Conservation (phyloP, 805 yeast species). For the Starmerella floris region DNA sequence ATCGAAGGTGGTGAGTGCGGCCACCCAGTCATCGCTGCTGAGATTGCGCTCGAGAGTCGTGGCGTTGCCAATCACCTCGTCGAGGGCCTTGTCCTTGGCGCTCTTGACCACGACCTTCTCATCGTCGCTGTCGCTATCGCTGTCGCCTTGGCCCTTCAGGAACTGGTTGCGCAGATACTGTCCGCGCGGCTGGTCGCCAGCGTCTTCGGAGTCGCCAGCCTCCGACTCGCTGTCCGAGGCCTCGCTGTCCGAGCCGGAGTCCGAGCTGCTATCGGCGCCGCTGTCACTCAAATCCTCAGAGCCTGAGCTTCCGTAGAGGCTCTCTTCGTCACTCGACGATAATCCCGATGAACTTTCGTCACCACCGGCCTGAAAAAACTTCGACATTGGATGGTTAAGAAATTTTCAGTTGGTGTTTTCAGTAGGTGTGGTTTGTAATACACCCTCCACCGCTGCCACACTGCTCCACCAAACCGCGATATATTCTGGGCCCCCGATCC, state of each 20-base stretch:
- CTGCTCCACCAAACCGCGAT: too few relatives aligned
- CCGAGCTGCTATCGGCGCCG: slow-evolving; percentile 25
- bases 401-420: slow-evolving; percentile 13
- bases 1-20: slow-evolving; percentile 62
- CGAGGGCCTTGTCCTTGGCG: slow-evolving; percentile 83
- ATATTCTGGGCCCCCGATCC: too few relatives aligned
- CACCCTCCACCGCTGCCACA: too few relatives aligned
- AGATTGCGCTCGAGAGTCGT: slow-evolving; percentile 51
- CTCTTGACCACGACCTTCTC: slow-evolving; percentile 79
- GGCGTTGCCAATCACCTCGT: slow-evolving; percentile 61
- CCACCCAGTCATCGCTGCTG: slow-evolving; percentile 65
- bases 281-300: slow-evolving; percentile 32
- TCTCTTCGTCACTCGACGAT: slow-evolving; percentile 50
- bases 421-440: not conserved
- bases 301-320: slow-evolving; percentile 33
- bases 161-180: slow-evolving; percentile 26
- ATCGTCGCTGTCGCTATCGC: slow-evolving; percentile 47
- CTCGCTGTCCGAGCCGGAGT: slow-evolving; percentile 31
- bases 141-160: slow-evolving; percentile 27
- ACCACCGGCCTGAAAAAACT: slow-evolving; percentile 57
- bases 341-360: slow-evolving; percentile 41
- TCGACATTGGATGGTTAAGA: slow-evolving; percentile 46
- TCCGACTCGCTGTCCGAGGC: slow-evolving; percentile 35
- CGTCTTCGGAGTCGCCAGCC: slow-evolving; percentile 30
- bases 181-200: slow-evolving; percentile 28